These are phyloP conservation scores for Apiospora marii DNA, from an alignment of 2,329 filamentous ascomycete genomes.

Conservation along the genomic window DNA sequence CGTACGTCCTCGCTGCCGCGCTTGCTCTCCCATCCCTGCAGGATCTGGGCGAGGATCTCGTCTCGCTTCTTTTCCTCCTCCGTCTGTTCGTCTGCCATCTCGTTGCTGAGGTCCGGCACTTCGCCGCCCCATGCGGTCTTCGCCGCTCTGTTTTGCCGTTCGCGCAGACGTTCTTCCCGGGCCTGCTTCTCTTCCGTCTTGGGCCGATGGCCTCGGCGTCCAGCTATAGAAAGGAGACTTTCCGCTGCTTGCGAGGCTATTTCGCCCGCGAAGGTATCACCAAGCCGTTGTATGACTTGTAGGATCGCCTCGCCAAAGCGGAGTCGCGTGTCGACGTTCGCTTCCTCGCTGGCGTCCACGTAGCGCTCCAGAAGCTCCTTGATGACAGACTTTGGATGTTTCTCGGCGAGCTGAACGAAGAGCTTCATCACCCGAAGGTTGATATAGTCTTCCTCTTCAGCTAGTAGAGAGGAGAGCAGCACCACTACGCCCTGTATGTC, in stretches of 20 bases:
- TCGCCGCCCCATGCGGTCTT: conserved; percentile 64
- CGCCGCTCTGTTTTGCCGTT: conserved; percentile 58
- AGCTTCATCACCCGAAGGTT: conserved; percentile 73
- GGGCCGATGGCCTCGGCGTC: conserved; percentile 67
- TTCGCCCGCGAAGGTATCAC: conserved; percentile 62
- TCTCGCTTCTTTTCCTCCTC: conserved; percentile 35
- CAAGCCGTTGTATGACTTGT: conserved; percentile 69
- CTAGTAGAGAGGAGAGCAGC: conserved; percentile 69
- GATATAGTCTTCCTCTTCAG: conserved; percentile 75
- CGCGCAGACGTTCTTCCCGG: conserved; percentile 56
- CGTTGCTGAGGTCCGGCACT: conserved; percentile 56
- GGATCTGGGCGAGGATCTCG: conserved; percentile 64
- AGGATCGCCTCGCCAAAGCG: conserved; percentile 73
- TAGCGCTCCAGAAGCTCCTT: conserved; percentile 73
- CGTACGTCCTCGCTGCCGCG: conserved; percentile 73
- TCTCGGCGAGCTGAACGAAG: conserved; percentile 66
- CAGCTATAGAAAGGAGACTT: conserved; percentile 68
- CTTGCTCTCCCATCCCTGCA: conserved; percentile 73
- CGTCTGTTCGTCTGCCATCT: conserved; percentile 3
- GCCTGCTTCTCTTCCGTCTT: conserved; percentile 66
- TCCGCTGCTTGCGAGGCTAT: conserved; percentile 60
- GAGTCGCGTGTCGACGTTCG: conserved; percentile 68
- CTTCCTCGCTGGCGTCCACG: conserved; percentile 67
- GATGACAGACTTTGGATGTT: conserved; percentile 68
- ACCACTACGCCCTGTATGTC: conserved; percentile 72